Percentiles rank a stretch among this genome's conserved stretches.
Evolutionary conservation across 495 filamentous ascomycete genomes (phyloP).

Genomic region (Symbiotaphrina buchneri): DNA sequence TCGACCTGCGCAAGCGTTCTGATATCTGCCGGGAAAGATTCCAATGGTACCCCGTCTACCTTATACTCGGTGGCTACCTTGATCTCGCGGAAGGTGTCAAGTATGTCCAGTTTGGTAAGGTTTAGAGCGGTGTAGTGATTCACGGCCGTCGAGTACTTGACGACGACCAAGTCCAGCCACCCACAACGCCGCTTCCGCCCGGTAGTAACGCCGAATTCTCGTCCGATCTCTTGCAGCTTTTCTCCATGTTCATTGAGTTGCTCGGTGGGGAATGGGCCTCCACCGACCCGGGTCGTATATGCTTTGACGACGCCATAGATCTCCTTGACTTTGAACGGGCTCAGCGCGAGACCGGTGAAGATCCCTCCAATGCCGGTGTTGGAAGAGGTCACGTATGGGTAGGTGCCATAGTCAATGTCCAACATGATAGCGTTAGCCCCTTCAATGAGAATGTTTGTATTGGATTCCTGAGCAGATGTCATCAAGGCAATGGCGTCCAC

Average conservation of each 20-base stretch:
- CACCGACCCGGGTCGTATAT: conserved; percentile 16
- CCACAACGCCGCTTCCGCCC: conserved; percentile 69
- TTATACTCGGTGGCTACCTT: conserved; percentile 52
- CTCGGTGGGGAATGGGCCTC: conserved; percentile 57
- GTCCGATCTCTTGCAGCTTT: conserved; percentile 36
- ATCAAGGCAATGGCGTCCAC: conserved; percentile 46
- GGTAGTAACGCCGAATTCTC: conserved; percentile 63
- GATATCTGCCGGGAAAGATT: conserved; percentile 47
- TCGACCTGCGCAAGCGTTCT: conserved; percentile 31
- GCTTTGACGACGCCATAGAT: conserved; percentile 82
- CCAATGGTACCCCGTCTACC: conserved; percentile 18
- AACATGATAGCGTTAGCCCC: conserved; percentile 78
- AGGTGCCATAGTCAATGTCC: conserved; percentile 38
- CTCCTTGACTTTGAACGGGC: conserved; percentile 27
- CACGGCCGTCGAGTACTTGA: conserved; percentile 47
- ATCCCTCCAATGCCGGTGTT: conserved; percentile 57
- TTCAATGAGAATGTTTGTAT: conserved; percentile 54
- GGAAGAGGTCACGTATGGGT: conserved; percentile 69
- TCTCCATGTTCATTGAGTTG: conserved; percentile 41
- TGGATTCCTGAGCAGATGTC: conserved; percentile 26
- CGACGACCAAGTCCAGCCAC: conserved; percentile 77
- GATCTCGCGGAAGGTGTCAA: conserved; percentile 65
- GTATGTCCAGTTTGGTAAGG: conserved; percentile 73
- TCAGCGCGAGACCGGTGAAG: conserved; percentile 44
- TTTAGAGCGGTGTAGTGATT: conserved; percentile 62